Evolutionary conservation across 106 monocot species (phyloP).

Genomic region (Acanthochlamys bracteata): DNA sequence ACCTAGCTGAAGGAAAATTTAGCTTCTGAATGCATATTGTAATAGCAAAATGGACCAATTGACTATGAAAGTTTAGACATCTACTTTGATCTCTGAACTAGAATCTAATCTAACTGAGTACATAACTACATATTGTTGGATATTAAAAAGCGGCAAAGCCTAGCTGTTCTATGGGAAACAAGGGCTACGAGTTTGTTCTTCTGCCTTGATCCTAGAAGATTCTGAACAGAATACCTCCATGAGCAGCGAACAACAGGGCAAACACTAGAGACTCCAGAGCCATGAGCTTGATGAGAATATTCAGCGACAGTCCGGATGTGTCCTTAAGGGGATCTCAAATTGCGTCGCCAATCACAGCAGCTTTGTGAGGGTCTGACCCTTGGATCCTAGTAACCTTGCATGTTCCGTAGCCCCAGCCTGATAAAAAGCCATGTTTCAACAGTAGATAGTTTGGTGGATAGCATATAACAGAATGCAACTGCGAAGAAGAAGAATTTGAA

Average conservation of each 20-base stretch:
- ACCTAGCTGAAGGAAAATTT: no score
- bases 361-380: conserved; percentile 89
- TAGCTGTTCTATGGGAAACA: no score
- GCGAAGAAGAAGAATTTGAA: not conserved
- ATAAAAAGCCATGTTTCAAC: not conserved
- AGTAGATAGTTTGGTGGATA: not conserved
- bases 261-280: conserved; percentile 92
- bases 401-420: conserved; percentile 90
- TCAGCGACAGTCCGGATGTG: conserved; percentile 88
- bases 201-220: conserved; percentile 16
- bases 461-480: not conserved
- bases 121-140: no score
- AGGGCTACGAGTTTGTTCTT: not conserved
- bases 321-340: conserved; percentile 97
- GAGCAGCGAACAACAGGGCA: conserved; percentile 86
- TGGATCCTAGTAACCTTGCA: conserved; percentile 66
- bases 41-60: no score
- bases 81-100: no score
- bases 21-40: no score
- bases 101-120: no score
- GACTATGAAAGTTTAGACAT: no score
- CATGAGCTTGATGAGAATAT: conserved; percentile 99
- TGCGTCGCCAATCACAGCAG: conserved; percentile 90
- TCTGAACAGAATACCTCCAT: conserved; percentile 88
- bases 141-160: no score